Evolutionary conservation across 2,329 filamentous ascomycete species (phyloP), one percentile per base, ranked within the genome.

Genomic region (Penicillium occitanis): DNA sequence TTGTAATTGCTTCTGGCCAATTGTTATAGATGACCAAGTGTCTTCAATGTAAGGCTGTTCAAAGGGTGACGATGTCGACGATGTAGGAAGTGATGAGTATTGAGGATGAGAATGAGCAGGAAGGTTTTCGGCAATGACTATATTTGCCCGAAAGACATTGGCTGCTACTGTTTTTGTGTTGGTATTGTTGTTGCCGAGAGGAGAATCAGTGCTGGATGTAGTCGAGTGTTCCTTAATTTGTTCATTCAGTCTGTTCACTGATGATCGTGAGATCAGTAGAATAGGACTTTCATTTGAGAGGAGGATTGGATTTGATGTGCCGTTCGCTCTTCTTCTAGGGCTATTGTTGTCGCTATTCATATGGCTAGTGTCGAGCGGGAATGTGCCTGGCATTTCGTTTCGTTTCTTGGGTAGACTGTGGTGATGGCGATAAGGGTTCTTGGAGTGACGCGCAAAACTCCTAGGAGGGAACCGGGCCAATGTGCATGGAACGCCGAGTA

Each of bases 261-360:
- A 97, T 10, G 91, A 88, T 63, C 87, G 85, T 22, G 91, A 92
- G 65, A 98, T 89, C 57, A 92, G 86, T 0, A 99, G 85, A 53
- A 99, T 96, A 0, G 95, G 94, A 63, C 92, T 96, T 77, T 98
- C 95, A 75, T 99, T 99, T 28, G 93, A 91, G 2, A 99, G 82
- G 0, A 95, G 81, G 40, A 98, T 93, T 3, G 88, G 74, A 68
- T 71, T 72, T 88, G 82, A 30, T 79, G 42, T 64, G 40, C 42
- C 30, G 22, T 22, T 60, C 13, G 44, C 30, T 42, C 22, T 65
- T 19, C 40, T 19, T 19, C 55, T 33, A 8, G 46, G 22, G 5
- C 6, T n/a, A 6, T 46, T 63, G 8, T 48, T 63, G 14, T 17
- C 25, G n/a, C 19, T 42, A 13, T 37, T 14, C 7, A 37, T 25